Conservation (phyloP, 352 stramenopile species). For the Phytophthora megakarya region DNA sequence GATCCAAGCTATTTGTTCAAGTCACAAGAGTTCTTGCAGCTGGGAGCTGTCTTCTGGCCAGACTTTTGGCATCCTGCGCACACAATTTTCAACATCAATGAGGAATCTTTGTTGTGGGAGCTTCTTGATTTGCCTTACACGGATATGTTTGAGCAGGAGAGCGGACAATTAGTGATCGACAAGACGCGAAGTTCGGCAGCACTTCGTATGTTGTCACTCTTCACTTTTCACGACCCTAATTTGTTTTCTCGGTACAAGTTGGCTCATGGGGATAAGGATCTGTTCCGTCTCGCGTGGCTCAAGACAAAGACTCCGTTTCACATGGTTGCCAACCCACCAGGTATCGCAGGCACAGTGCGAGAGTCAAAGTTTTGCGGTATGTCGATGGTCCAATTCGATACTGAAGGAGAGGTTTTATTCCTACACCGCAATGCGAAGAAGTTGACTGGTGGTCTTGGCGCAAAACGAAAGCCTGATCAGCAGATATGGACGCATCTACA, state of each 20-base stretch:
- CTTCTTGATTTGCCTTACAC: slow-evolving; percentile 45
- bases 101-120: slow-evolving; percentile 49
- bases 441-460: slow-evolving; percentile 26
- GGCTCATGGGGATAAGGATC: slow-evolving; percentile 57
- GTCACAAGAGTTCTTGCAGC: slow-evolving; percentile 35
- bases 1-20: slow-evolving; percentile 63
- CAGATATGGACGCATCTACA: slow-evolving; percentile 47
- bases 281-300: slow-evolving; percentile 65
- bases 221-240: slow-evolving; percentile 49
- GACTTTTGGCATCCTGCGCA: slow-evolving; percentile 44
- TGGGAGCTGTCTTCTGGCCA: slow-evolving; percentile 62
- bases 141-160: slow-evolving; percentile 41
- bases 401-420: slow-evolving; percentile 46
- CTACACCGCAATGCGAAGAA: slow-evolving; percentile 60
- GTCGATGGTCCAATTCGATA: slow-evolving; percentile 53
- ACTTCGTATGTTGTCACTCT: slow-evolving; percentile 41
- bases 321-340: slow-evolving; percentile 53
- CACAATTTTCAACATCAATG: slow-evolving; percentile 68
- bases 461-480: slow-evolving; percentile 15
- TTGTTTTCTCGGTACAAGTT: slow-evolving; percentile 45
- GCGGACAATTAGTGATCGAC: slow-evolving; percentile 54
- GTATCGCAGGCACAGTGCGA: slow-evolving; percentile 38
- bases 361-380: slow-evolving; percentile 58
- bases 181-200: slow-evolving; percentile 8
- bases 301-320: slow-evolving; percentile 52